Conservation (phyloP, 805 yeast genomes). For the Kuraishia hungarica region DNA sequence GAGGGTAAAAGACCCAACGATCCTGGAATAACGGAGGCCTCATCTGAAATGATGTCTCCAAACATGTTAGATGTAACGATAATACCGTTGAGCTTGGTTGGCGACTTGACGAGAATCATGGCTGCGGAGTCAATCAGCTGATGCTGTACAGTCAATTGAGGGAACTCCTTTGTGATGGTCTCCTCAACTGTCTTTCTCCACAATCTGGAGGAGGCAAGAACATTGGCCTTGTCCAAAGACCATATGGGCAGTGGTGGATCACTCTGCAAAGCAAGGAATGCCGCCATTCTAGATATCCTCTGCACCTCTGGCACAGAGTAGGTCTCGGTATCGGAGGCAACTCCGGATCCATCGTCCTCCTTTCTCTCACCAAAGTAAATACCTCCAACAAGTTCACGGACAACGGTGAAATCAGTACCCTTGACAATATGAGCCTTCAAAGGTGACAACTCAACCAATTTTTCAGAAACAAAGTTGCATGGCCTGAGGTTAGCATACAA, state of each 20-base stretch:
- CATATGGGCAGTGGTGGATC: constrained; percentile 92
- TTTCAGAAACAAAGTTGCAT: constrained; percentile 84
- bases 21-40: constrained; percentile 97
- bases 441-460: constrained; percentile 80
- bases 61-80: constrained; percentile 94
- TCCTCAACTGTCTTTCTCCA: constrained; percentile 93
- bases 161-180: constrained; percentile 83
- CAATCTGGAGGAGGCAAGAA: constrained; percentile 88
- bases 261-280: constrained; percentile 87
- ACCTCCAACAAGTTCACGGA: constrained; percentile 96
- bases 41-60: constrained; percentile 97
- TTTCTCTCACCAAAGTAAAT: constrained; percentile 94
- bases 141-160: constrained; percentile 78
- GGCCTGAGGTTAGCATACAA: constrained; percentile 96
- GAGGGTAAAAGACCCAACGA: constrained; percentile 94
- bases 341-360: constrained; percentile 82
- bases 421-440: constrained; percentile 74
- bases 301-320: constrained; percentile 89
- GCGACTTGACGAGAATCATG: constrained; percentile 90
- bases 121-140: constrained; percentile 98
- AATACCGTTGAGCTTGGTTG: constrained; percentile 87
- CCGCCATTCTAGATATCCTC: constrained; percentile 97
- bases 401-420: constrained; percentile 90
- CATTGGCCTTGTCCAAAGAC: constrained; percentile 97
- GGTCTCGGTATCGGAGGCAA: constrained; percentile 90